These are phyloP conservation scores for Sungouiozyma ichnusensis DNA, from an alignment of 805 yeast genomes.

Conservation along the genomic window DNA sequence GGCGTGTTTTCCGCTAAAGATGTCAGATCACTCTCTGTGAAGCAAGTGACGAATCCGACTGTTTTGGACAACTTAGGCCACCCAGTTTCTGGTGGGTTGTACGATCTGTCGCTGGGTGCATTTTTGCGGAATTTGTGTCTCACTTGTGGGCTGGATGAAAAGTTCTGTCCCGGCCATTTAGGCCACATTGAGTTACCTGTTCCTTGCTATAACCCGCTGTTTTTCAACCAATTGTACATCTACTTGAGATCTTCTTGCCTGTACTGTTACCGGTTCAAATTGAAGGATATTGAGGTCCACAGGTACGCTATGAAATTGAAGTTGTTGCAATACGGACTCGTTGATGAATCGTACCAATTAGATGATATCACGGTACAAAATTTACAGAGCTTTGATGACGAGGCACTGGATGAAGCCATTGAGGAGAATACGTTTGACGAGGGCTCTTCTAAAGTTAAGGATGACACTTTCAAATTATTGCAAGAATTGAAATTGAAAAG, in stretches of 20 bases:
- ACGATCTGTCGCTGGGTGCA: constrained; percentile 93
- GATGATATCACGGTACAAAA: constrained; percentile 43
- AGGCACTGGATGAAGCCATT: constrained; percentile 37
- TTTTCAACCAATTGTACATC: constrained; percentile 83
- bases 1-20: constrained; percentile 75
- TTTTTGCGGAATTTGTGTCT: constrained; percentile 80
- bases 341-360: constrained; percentile 64
- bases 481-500: constrained; percentile 47
- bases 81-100: constrained; percentile 87
- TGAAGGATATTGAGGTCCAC: constrained; percentile 61
- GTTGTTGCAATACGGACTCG: constrained; percentile 78
- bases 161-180: constrained; percentile 94
- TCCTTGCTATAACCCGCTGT: constrained; percentile 90
- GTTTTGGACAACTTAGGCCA: constrained; percentile 96
- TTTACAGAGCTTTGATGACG: constrained; percentile 31
- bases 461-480: constrained; percentile 5
- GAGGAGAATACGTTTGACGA: constrained; percentile 24
- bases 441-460: not conserved
- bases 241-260: constrained; percentile 78
- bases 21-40: constrained; percentile 78
- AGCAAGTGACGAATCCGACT: constrained; percentile 89
- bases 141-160: constrained; percentile 92
- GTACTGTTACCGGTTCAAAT: constrained; percentile 79
- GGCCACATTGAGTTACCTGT: constrained; percentile 96
- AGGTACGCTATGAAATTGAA: constrained; percentile 66